Evolutionary conservation across 2,329 filamentous ascomycete species (phyloP), one percentile per base, ranked within the genome.

Genomic region (Sporothrix brunneoviolacea): DNA sequence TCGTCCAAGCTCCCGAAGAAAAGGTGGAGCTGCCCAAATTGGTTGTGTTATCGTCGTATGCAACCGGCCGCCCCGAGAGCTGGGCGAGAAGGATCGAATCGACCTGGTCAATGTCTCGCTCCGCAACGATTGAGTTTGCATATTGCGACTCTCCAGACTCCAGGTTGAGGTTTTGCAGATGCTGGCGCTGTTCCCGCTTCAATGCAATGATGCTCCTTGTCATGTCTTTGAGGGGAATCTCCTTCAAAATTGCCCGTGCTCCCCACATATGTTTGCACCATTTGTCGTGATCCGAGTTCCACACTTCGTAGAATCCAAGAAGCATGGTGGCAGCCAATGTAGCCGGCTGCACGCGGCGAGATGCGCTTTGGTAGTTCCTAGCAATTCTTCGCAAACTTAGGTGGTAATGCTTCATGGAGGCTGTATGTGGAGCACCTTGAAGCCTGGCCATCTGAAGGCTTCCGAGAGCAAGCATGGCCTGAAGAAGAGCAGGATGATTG

Each of bases 261-360:
- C 93, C 93, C 42, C 88, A 81, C 33, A 97, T 73, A 67, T 97
- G 93, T 55, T 87, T 91, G 61, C 88, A 93, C 93, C 93, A 98
- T 65, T 95, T 95, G 50, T 86, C 83, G 60, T 97, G 91, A 58
- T 98, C 91, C 19, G 90, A 91, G 32, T 86, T 86, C 83, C 91
- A 93, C 16, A 96, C 88, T 65, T 97, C 93, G 61, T 95, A 97
- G 64, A 90, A 97, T 0, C 84, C 88, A 8, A 98, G 75, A 8
- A 97, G 71, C 32, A 96, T 72, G 0, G 88, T 90, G 2, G 91
- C 90, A 8, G 91, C 91, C n/a, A 97, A 71, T 0, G 90, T 96
- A 1, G 88, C 82, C 8, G 88, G 79, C 50, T 89, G 82, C 8
- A 83, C 82, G 48, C 90, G 81, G 59, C 83, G 82, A 40, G 74